A percentile compares a stretch with the other conserved stretches of the same genome.
These are phyloP conservation scores for Monosporascus sp. DNA, from an alignment of 2,329 filamentous ascomycete species.

Conservation along the genomic window DNA sequence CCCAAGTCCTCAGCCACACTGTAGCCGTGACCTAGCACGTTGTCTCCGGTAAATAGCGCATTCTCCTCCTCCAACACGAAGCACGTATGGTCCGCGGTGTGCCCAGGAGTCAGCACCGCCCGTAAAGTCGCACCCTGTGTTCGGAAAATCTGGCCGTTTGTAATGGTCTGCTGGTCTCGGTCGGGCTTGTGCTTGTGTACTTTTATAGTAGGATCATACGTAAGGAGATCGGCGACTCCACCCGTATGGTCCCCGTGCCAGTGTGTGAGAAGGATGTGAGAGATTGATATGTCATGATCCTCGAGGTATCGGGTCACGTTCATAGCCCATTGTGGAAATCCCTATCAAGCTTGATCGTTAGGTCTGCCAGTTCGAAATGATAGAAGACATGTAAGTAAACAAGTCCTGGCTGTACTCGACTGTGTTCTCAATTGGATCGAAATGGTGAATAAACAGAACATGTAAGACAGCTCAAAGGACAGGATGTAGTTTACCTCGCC, in stretches of 20 bases:
- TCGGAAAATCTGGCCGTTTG: conserved; percentile 44
- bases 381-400: too few relatives aligned
- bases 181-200: conserved; percentile 55
- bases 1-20: conserved; percentile 66
- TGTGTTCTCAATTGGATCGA: too few relatives aligned
- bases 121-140: conserved; percentile 52
- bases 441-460: too few relatives aligned
- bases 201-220: conserved; percentile 37
- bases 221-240: conserved; percentile 23
- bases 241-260: conserved; percentile 61
- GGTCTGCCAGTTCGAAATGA: too few relatives aligned
- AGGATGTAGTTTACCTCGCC: conserved; percentile 25
- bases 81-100: conserved; percentile 65
- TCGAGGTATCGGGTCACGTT: conserved; percentile 44
- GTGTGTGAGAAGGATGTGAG: conserved; percentile 55
- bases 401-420: too few relatives aligned
- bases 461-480: conserved; percentile 23
- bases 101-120: conserved; percentile 62
- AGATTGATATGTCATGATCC: conserved; percentile 47
- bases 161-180: conserved; percentile 30
- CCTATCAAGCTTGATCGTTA: conserved; percentile 19
- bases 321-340: conserved; percentile 48
- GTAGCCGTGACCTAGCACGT: conserved; percentile 68
- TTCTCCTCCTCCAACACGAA: conserved; percentile 58
- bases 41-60: conserved; percentile 69